Base-by-base conservation (phyloP, 116 monocot species). In the Phalaenopsis hybrid region DNA sequence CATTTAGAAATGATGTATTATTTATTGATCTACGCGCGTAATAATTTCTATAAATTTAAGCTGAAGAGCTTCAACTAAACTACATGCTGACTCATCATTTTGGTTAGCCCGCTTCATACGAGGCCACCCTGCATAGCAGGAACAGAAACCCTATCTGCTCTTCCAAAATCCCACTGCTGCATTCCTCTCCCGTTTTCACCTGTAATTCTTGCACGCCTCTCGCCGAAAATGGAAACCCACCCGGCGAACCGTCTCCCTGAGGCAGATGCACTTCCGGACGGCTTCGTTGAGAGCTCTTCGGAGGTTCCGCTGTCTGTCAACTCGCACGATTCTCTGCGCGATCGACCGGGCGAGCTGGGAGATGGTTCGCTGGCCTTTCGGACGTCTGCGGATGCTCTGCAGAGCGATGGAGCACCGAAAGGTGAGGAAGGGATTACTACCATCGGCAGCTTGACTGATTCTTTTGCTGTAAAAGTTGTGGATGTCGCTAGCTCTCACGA, bases 231-330 rank as follows among this genome's bases (percentile, higher is more conserved):
- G 88, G 91, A 88, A 57, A 65, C 61, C 43, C 85, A 88, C 6
- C 88, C 84, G 4, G 88, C 77, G 44, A 79, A 81, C 52, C 83
- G 83, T 23, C 88, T 91, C 20, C 91, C 91, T 0, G 91, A 91
- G 46, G 91, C 91, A 23, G 81, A 88, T 70, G 86, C 91, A 8
- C 81, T 91, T 3, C 91, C 91, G 67, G 91, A 88, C 28, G 91
- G 91, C 58, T 91, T 91, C 79, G 91, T 91, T 57, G 91, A 88
- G 78, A 86, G 80, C 86, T 82, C 88, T 34, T 25, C 82, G 18
- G 88, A 86, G 33, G 68, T 61, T 17, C 74, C 79, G 15, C 51
- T 74, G 25, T 8, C 73, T 12, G 57, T 18, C 41, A 82, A 6
- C 15, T 57, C 44, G 77, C 17, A 2, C 23, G 33, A 61, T 28